Evolutionary conservation across 2,329 filamentous ascomycete genomes (phyloP), one percentile per base, ranked within the genome.

Genomic region (Colletotrichum tabaci): DNA sequence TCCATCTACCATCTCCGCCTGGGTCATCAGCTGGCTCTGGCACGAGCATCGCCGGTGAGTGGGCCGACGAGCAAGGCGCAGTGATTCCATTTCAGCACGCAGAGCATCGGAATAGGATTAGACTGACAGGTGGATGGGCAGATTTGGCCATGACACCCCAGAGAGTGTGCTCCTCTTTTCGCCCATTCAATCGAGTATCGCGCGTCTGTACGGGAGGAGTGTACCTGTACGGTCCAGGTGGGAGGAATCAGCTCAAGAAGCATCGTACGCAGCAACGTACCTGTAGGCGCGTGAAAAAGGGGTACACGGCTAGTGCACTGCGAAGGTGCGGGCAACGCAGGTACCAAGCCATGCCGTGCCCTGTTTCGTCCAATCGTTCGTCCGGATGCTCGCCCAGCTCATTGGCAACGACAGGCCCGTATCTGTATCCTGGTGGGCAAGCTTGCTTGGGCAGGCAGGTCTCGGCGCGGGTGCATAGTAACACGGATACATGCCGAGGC

Each of bases 201-300:
- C n/a, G 53, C 40, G 38, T 66, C 49, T 15, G 67, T 30, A 30
- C 8, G 30, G 30, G 30, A 30, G 30, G 30, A 30, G 30, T 30
- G 30, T 5, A 50, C 44, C 56, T 61, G 49, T 49, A 56, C 40
- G 65, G 16, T 60, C 30, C 53, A 68, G 58, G 68, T 60, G 68
- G 38, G 52, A 30, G 30, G 35, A 53, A n/a, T 35, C 8, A 46
- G 49, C 18, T 30, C 16, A 21, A 46, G 12, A 42, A 35, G 21
- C 46, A 61, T 23, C n/a, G 16, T 21, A 35, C 40, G 1, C 30
- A 30, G 30, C 30, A 30, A 30, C n/a, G 65, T 4, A 55, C 21
- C 26, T 26, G 26, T 68, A 68, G 46, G 57, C 65, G 68, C 68
- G 68, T 53, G 23, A 42, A 71, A 68, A 68, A 68, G 58, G 65